phyloP scores from a whole-genome alignment of 2,329 filamentous ascomycete species.

The Aspergillus oerlinghausenensis region DNA sequence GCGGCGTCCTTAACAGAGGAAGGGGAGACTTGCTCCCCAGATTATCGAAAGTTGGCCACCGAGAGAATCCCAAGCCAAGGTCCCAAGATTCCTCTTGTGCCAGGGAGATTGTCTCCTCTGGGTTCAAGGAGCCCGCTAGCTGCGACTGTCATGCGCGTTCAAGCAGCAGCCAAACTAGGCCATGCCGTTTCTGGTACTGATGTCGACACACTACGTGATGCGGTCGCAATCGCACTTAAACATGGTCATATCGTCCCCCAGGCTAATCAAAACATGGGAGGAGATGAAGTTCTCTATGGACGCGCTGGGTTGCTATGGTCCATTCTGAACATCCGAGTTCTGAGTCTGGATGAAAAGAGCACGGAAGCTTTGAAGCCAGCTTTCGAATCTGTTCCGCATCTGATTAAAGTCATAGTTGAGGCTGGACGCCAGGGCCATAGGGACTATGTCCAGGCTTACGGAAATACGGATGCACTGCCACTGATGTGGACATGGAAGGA shows the following conservation, averaged over 20 bases:
- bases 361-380: conserved; percentile 17
- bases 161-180: conserved; percentile 14
- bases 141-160: conserved; percentile 18
- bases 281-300: conserved; percentile 38
- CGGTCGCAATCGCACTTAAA: conserved; percentile 24
- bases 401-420: conserved; percentile 31
- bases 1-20: conserved; percentile 19
- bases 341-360: conserved; percentile 19
- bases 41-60: conserved; percentile 24
- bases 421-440: conserved; percentile 29
- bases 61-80: conserved; percentile 23
- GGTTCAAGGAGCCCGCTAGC: conserved; percentile 28
- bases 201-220: conserved; percentile 24
- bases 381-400: conserved; percentile 24
- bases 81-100: conserved; percentile 21
- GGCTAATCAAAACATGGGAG: conserved; percentile 26
- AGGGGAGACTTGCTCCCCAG: conserved; percentile 9
- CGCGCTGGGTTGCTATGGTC: conserved; percentile 36
- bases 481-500: conserved; percentile 41
- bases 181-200: conserved; percentile 23
- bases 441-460: conserved; percentile 28
- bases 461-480: conserved; percentile 28
- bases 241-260: conserved; percentile 25
- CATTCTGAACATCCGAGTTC: conserved; percentile 30
- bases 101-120: conserved; percentile 31